These are phyloP conservation scores for Smittium culicis DNA, from an alignment of 371 early-diverging fungal genomes.

Conservation along the genomic window DNA sequence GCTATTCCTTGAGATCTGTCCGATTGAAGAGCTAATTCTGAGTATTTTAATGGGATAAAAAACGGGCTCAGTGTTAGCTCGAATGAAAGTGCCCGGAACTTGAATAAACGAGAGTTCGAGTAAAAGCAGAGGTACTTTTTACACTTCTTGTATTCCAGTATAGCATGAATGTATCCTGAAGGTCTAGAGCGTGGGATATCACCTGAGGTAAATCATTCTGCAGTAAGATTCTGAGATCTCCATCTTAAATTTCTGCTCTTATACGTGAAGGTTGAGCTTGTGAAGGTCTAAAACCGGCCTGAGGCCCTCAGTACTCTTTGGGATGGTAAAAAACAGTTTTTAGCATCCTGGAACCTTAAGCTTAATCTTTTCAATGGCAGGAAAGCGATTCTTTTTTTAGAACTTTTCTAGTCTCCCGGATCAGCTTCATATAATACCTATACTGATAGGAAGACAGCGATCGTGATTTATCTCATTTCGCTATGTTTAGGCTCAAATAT, in stretches of 20 bases:
- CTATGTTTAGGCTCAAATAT: no score
- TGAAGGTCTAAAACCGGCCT: conserved; percentile 30
- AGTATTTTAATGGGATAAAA: conserved; percentile 33
- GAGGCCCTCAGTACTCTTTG: no score
- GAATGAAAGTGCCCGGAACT: conserved; percentile 33
- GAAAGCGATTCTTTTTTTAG: conserved; percentile 10
- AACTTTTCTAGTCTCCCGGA: neutral
- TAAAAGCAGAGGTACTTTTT: conserved; percentile 30
- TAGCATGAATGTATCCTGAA: conserved; percentile 30
- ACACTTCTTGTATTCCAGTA: conserved; percentile 24
- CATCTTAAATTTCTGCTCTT: conserved; percentile 17
- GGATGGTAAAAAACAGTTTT: no score
- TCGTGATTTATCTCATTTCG: no score
- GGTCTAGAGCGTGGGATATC: conserved; percentile 25
- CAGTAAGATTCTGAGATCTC: no score
- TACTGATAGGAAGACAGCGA: neutral
- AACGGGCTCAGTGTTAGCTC: conserved; percentile 34
- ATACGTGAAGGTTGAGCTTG: conserved; percentile 23
- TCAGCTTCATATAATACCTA: neutral
- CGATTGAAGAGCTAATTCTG: conserved; percentile 24
- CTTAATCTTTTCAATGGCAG: no score
- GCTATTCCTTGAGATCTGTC: conserved; percentile 22
- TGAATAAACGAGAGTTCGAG: conserved; percentile 34
- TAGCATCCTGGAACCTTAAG: no score
- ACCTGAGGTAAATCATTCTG: no score